Conservation (phyloP, 164 flowering plant species). For the Sedum album region DNA sequence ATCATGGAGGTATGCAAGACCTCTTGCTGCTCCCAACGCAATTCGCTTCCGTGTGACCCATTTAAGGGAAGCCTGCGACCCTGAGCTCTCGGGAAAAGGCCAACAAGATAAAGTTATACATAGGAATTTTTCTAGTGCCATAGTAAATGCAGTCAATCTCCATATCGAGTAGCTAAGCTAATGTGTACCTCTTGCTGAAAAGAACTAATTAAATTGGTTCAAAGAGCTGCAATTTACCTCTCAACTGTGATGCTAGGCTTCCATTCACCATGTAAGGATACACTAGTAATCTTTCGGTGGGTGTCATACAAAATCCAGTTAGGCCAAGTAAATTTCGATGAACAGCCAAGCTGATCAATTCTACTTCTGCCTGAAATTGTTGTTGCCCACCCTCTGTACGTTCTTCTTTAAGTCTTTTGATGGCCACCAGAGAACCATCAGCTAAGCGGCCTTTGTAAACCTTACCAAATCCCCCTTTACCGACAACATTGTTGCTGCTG, state of each 20-base stretch:
- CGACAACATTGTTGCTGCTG: constrained; percentile 30
- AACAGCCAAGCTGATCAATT: constrained; percentile 4
- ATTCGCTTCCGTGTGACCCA: too few species aligned
- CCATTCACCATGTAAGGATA: constrained; percentile 6
- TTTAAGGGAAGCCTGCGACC: too few species aligned
- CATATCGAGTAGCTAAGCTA: too few species aligned
- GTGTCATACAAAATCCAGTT: constrained; percentile 6
- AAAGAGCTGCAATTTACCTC: background rate
- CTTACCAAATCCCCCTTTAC: constrained; percentile 24
- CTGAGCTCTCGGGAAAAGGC: too few species aligned
- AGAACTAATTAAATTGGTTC: too few species aligned
- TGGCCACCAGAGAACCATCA: constrained; percentile 41
- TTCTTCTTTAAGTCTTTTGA: constrained; percentile 37
- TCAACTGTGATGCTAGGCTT: background rate
- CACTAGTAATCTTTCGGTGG: background rate
- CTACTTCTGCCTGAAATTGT: background rate
- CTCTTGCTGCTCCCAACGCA: too few species aligned
- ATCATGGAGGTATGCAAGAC: too few species aligned
- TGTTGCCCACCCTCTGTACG: constrained; percentile 16
- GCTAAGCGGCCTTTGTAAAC: constrained; percentile 19
- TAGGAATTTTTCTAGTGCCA: too few species aligned
- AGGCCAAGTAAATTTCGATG: constrained; percentile 2
- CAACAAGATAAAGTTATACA: too few species aligned
- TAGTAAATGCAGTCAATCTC: too few species aligned
- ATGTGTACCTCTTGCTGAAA: too few species aligned